A percentile compares a stretch with the other conserved stretches of the same genome.
Evolutionary conservation across 2,329 filamentous ascomycete species (phyloP).

Genomic region (Zasmidium cellare): DNA sequence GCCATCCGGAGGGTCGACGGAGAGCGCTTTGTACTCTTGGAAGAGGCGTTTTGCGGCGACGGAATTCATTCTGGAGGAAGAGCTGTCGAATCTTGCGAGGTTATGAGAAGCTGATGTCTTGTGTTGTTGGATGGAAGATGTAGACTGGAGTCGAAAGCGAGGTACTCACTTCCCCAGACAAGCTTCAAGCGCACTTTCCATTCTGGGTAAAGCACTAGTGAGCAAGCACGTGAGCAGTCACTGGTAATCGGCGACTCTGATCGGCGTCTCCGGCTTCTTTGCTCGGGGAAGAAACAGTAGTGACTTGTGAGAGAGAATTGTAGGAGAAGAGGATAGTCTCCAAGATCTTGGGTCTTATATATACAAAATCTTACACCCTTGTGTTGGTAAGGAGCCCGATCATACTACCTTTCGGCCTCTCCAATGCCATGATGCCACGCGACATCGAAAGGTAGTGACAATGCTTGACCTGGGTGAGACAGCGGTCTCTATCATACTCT

Average conservation of each 20-base stretch:
- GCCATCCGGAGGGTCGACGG: slow-evolving; percentile 93
- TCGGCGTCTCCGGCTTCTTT: neutral
- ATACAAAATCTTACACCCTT: neutral
- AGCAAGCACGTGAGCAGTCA: neutral
- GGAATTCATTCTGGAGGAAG: slow-evolving; percentile 31
- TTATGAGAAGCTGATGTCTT: neutral
- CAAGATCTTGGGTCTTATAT: neutral
- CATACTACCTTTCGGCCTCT: too few relatives aligned
- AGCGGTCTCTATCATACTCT: too few relatives aligned
- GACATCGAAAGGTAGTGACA: too few relatives aligned
- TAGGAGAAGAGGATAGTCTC: neutral
- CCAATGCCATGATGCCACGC: too few relatives aligned
- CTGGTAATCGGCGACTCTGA: neutral
- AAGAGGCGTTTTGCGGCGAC: slow-evolving; percentile 77
- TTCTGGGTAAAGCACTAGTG: neutral
- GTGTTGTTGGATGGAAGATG: too few relatives aligned
- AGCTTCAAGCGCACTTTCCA: neutral
- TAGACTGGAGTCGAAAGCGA: neutral
- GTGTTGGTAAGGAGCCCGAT: too few relatives aligned
- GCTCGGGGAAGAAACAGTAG: too few relatives aligned
- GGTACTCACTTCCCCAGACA: neutral
- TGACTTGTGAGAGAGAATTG: too few relatives aligned
- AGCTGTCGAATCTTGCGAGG: neutral
- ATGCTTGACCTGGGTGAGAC: too few relatives aligned
- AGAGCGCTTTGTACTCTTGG: slow-evolving; percentile 92